These are phyloP conservation scores for Naganishia liquefaciens DNA, from an alignment of 1,284 basidiomycete genomes.

Conservation along the genomic window DNA sequence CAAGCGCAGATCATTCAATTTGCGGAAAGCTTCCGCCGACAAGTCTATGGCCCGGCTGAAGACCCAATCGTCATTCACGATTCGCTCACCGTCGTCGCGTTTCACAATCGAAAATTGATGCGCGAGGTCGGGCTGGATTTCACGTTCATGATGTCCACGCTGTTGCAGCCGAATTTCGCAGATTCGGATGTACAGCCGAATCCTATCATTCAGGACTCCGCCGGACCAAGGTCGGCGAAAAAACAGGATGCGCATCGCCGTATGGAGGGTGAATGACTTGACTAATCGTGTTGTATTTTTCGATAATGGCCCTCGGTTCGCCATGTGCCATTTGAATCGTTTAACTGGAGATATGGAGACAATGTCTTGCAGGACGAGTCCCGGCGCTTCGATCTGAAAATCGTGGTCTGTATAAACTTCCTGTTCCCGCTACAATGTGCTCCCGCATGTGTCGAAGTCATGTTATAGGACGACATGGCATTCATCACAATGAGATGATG, in stretches of 20 bases:
- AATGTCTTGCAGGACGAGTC: too few species aligned
- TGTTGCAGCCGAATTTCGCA: slow-evolving; percentile 57
- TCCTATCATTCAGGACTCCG: slow-evolving; percentile 23
- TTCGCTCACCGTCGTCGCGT: slow-evolving; percentile 70
- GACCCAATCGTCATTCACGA: slow-evolving; percentile 70
- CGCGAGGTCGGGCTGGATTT: slow-evolving; percentile 93
- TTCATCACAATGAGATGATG: too few species aligned
- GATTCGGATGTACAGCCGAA: slow-evolving; percentile 25
- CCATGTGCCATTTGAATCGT: too few species aligned
- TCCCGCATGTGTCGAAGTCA: too few species aligned
- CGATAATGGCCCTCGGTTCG: too few species aligned
- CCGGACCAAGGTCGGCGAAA: slow-evolving; percentile 2
- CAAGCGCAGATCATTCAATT: slow-evolving; percentile 81
- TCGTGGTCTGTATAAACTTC: too few species aligned
- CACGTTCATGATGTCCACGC: slow-evolving; percentile 73
- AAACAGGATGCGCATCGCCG: background rate
- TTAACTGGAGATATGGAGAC: too few species aligned
- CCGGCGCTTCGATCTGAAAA: too few species aligned
- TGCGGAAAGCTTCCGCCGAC: slow-evolving; percentile 81
- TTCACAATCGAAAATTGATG: slow-evolving; percentile 78
- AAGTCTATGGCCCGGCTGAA: slow-evolving; percentile 82
- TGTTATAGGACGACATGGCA: too few species aligned
- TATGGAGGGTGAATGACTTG: background rate
- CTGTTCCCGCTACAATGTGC: too few species aligned
- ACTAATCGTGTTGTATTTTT: background rate